Evolutionary conservation across 306 rosid species (phyloP), one percentile per base, ranked within the genome.

Genomic region (Citrullus mucosospermus): DNA sequence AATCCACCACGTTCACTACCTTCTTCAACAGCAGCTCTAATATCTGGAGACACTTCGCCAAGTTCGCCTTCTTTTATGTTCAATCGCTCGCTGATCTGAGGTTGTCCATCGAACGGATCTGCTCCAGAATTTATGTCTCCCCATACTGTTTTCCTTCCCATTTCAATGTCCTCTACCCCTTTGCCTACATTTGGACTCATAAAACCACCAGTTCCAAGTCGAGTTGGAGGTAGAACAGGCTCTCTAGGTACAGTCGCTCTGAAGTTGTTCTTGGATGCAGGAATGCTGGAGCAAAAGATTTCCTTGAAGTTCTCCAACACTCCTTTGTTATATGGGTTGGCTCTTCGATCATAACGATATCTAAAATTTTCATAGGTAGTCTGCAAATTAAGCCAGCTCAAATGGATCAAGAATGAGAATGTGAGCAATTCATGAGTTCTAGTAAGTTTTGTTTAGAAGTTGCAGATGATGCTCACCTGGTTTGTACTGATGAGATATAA

Each of bases 331-430:
- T 80, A 92, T 3, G 97, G 97, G 81, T 95, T 95, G 82, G 84
- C 91, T 62, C 97, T 86, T 46, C 88, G 80, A 77, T 95, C 98
- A 82, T 92, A 92, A 76, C 98, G 90, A 73, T 95, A 95, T 81
- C 98, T 85, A 86, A 95, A 95, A 78, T 95, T 95, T 79, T 95
- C 97, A 36, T 95, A 95, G 4, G 98, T 95, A 46, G 98, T 92
- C 97, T 92, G 90, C 86, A 85, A 79, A 78, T 82, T 82, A 36
- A 85, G 78, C 14, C 20, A 66, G 73, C 66, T 41, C 55, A 46
- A 46, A 46, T 46, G 7, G 76, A 32, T 71, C 22, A 22, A 76
- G 56, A 62, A 34, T 58, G 9, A 81, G 61, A 55, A 73, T 69
- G 18, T 54, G 59, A 13, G 65, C 73, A 2, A 76, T 39, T 48